Evolutionary conservation across 176 grass and related monocot genomes (phyloP).

Genomic region (Typha latifolia): DNA sequence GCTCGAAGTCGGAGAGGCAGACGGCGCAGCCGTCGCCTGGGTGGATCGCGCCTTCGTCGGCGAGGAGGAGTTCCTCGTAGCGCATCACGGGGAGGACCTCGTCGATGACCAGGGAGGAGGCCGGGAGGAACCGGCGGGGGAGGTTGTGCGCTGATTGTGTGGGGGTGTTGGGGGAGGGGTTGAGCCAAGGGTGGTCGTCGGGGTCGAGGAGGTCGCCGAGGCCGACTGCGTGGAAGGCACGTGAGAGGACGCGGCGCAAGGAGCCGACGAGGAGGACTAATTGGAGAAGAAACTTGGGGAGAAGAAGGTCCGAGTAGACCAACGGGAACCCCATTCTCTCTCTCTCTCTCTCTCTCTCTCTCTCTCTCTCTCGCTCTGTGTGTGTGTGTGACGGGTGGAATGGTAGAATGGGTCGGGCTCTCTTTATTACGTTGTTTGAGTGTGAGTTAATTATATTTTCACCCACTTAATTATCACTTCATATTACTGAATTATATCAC

Average conservation of each 20-base stretch:
- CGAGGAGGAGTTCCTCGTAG: conserved; percentile 46
- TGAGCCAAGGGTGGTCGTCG: conserved; percentile 27
- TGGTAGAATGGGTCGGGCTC: neutral
- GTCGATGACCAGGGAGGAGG: conserved; percentile 59
- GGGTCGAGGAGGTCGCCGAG: conserved; percentile 64
- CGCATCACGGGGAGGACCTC: conserved; percentile 62
- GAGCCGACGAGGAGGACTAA: conserved; percentile 55
- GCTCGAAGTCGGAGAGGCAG: conserved; percentile 67
- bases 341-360: neutral
- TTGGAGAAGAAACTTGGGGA: conserved; percentile 59
- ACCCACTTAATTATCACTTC: no score
- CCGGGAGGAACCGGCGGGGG: conserved; percentile 20
- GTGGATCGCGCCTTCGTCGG: neutral
- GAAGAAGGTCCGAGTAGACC: conserved; percentile 58
- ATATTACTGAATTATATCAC: no score
- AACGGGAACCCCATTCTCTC: conserved; percentile 68
- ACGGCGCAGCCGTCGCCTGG: conserved; percentile 48
- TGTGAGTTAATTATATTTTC: no score
- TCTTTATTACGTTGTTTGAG: neutral
- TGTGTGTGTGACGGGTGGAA: neutral
- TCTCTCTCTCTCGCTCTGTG: no score
- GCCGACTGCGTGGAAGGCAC: conserved; percentile 60
- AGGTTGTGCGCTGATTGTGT: neutral
- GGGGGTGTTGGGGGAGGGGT: neutral
- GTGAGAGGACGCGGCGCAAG: conserved; percentile 56